Evolutionary conservation across 225 moss, liverwort and hornwort species (phyloP).

Genomic region (Asterella californica): DNA sequence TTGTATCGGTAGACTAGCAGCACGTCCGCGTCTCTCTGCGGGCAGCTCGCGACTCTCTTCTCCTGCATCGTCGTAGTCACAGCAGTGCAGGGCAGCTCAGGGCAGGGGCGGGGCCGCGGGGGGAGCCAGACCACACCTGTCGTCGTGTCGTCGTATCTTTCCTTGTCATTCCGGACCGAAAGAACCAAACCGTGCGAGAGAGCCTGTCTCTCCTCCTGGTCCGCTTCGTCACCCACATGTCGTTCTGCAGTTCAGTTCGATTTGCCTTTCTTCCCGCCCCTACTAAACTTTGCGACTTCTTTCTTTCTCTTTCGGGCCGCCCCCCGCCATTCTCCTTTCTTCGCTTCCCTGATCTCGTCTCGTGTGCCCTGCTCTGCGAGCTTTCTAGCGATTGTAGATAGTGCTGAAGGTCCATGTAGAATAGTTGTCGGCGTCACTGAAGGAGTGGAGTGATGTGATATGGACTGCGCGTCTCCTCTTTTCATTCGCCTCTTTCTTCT

Average conservation of each 20-base stretch:
- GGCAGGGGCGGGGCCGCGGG: not conserved
- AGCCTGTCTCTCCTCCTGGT: not conserved
- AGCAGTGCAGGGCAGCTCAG: not conserved
- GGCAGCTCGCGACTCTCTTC: too few species aligned
- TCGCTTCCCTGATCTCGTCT: not conserved
- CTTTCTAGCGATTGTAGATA: not conserved
- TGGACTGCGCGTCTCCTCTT: not conserved
- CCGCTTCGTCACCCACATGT: not conserved
- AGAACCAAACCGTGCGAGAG: not conserved
- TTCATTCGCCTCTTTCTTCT: not conserved
- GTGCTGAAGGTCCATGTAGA: too few species aligned
- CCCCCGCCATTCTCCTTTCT: not conserved
- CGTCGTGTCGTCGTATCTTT: not conserved
- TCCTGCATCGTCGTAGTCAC: not conserved
- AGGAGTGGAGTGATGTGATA: not conserved
- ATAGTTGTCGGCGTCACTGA: not conserved
- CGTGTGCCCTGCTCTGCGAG: not conserved
- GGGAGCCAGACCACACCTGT: too few species aligned
- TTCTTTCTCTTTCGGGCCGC: not conserved
- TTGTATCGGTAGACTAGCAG: not conserved
- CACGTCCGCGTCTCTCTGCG: not conserved
- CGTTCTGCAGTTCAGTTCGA: not conserved
- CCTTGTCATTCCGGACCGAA: not conserved
- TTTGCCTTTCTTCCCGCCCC: constrained; percentile 10
- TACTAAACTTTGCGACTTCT: not conserved